A percentile compares a stretch with the other conserved stretches of the same genome.
phyloP scores from a whole-genome alignment of 345 rosid species.

The Triadica sebifera region DNA sequence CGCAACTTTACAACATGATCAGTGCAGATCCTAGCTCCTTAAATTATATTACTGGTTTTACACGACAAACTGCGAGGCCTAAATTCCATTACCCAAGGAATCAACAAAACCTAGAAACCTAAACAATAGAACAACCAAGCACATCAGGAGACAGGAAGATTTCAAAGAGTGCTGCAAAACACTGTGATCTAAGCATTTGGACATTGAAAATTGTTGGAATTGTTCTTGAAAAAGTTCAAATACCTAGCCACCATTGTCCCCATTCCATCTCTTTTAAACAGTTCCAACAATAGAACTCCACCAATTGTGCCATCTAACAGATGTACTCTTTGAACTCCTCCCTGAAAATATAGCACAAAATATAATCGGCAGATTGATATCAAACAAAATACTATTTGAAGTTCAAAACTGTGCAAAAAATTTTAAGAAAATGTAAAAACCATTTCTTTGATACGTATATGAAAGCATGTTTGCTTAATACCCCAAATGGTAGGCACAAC shows the following conservation, averaged over 20 bases:
- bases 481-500: background rate
- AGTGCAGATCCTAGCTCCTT: background rate
- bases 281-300: slow-evolving; percentile 76
- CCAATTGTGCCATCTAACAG: slow-evolving; percentile 88
- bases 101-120: background rate
- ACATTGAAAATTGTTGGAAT: background rate
- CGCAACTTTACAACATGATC: background rate
- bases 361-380: slow-evolving; percentile 3
- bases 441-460: background rate
- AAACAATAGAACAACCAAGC: background rate
- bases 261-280: slow-evolving; percentile 96
- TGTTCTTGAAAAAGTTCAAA: background rate
- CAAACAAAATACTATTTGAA: background rate
- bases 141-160: background rate
- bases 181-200: background rate
- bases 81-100: background rate
- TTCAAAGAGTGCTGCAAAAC: background rate
- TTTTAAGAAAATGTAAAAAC: background rate
- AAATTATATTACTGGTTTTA: background rate
- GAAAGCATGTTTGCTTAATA: background rate
- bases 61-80: background rate
- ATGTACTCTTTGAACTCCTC: slow-evolving; percentile 98
- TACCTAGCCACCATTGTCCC: slow-evolving; percentile 99
- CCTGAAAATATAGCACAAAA: slow-evolving; percentile 41
- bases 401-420: background rate